phyloP scores from a whole-genome alignment of 2,329 filamentous ascomycete species.

The Calonectria montana region DNA sequence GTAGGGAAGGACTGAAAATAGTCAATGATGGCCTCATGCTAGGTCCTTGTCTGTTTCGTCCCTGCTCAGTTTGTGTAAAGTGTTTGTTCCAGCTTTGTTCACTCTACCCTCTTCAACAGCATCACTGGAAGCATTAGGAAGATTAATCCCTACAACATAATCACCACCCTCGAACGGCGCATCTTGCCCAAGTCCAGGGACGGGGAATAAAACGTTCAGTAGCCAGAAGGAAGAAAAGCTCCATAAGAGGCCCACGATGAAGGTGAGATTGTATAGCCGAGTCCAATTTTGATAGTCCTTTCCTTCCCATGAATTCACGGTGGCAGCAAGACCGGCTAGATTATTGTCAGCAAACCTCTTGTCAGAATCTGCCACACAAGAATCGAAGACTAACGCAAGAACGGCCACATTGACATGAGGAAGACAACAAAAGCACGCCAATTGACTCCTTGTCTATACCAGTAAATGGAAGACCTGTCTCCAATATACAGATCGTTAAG shows the following conservation, averaged over 20 bases:
- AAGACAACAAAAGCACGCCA: slow-evolving; percentile 50
- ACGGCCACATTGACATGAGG: slow-evolving; percentile 45
- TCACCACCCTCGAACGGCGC: slow-evolving; percentile 20
- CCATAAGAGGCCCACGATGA: slow-evolving; percentile 25
- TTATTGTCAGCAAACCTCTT: neutral
- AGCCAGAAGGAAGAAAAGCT: slow-evolving; percentile 26
- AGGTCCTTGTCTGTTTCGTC: neutral
- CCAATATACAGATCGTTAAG: slow-evolving; percentile 50
- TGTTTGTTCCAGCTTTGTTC: neutral
- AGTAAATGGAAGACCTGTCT: slow-evolving; percentile 50
- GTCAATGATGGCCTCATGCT: neutral
- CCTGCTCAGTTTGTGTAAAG: neutral
- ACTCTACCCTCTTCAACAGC: neutral
- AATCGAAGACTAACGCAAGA: slow-evolving; percentile 23
- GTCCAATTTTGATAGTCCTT: slow-evolving; percentile 13
- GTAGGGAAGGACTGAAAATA: no score
- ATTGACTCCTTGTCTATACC: slow-evolving; percentile 50
- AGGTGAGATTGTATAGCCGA: slow-evolving; percentile 29
- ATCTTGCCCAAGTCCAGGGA: slow-evolving; percentile 21
- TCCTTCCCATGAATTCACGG: slow-evolving; percentile 19
- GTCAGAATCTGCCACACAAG: no score
- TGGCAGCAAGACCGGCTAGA: slow-evolving; percentile 23
- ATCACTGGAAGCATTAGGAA: neutral
- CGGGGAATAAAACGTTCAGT: slow-evolving; percentile 23
- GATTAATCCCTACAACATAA: slow-evolving; percentile 12